Percentiles rank a stretch among this genome's conserved stretches.
phyloP scores from a whole-genome alignment of 129 eudicot genomes.

The Ambrosia artemisiifolia region DNA sequence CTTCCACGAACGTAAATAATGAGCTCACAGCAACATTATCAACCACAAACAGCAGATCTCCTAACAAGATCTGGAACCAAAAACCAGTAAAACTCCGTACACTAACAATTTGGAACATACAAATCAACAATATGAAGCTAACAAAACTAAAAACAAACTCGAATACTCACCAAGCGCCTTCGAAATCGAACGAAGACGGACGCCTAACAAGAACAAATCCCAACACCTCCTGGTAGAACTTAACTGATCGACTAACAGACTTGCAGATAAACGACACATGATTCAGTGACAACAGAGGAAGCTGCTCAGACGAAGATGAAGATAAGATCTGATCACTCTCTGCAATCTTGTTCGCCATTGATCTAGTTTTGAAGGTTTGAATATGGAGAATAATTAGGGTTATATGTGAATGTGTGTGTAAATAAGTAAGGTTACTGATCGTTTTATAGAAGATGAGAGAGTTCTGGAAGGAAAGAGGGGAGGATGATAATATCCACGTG shows the following conservation, averaged over 20 bases:
- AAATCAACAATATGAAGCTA: too few relatives aligned
- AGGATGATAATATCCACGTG: background rate
- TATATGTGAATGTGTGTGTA: background rate
- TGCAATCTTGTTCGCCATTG: conserved; percentile 17
- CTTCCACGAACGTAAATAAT: too few relatives aligned
- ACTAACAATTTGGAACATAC: background rate
- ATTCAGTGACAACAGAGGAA: conserved; percentile 52
- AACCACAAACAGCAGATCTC: too few relatives aligned
- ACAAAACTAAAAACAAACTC: background rate
- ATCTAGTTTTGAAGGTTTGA: background rate
- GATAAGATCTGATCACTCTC: conserved; percentile 19
- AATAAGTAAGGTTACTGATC: background rate
- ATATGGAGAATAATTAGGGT: background rate
- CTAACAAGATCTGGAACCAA: too few relatives aligned
- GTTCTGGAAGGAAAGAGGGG: background rate
- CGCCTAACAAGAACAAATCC: conserved; percentile 61
- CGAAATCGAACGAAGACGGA: conserved; percentile 75
- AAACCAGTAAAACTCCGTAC: too few relatives aligned
- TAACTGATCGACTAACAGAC: conserved; percentile 50
- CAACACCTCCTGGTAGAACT: conserved; percentile 57
- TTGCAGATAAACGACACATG: conserved; percentile 71
- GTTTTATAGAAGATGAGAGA: background rate
- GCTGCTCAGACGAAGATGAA: conserved; percentile 21
- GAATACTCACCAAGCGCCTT: conserved; percentile 71
- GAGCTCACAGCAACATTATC: too few relatives aligned